phyloP scores from a whole-genome alignment of 768 basidiomycete species.

The Rhizopogon sp. region DNA sequence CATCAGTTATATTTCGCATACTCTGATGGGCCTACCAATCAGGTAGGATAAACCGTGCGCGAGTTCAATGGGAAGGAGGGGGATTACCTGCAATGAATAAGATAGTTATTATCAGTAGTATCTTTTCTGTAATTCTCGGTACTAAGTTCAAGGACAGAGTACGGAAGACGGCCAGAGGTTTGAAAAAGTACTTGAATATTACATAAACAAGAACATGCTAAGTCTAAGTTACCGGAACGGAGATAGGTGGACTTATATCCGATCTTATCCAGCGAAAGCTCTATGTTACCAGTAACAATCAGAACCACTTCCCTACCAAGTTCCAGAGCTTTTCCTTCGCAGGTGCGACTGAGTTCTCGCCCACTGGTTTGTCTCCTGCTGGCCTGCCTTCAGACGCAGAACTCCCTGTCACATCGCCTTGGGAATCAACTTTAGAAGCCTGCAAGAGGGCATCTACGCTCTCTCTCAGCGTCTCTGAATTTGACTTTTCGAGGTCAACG shows the following conservation, averaged over 20 bases:
- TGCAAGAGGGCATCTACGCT: slow-evolving; percentile 16
- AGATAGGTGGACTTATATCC: no score
- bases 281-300: neutral
- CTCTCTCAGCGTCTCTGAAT: slow-evolving; percentile 16
- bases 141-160: neutral
- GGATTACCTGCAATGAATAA: neutral
- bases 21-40: neutral
- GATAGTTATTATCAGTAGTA: neutral
- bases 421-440: neutral
- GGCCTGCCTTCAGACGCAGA: neutral
- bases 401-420: neutral
- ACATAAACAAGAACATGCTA: no score
- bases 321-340: slow-evolving; percentile 4
- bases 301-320: slow-evolving; percentile 4
- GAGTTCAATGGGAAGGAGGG: neutral
- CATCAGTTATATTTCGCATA: slow-evolving; percentile 1
- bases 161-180: no score
- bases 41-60: neutral
- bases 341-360: neutral
- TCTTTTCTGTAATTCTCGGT: neutral
- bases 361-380: neutral
- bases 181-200: no score
- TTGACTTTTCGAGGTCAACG: neutral
- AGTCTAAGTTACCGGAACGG: no score
- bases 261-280: neutral